Evolutionary conservation across 148 eudicot genomes (phyloP), one percentile per base, ranked within the genome.

Genomic region (Vaccinium myrtillus): DNA sequence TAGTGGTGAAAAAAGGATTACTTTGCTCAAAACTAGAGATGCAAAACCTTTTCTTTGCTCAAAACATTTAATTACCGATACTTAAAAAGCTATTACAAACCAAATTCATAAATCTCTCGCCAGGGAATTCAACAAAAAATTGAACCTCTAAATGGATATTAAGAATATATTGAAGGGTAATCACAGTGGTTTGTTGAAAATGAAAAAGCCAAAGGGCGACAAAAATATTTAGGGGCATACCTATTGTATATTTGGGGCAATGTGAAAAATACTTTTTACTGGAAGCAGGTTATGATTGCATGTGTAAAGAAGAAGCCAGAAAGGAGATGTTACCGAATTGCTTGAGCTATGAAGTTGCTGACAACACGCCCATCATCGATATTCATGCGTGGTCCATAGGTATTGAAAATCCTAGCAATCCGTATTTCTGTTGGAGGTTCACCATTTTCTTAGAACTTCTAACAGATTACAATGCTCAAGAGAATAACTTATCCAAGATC

Each of bases 291-390:
- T 69, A 69, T 1, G 43, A 69, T 27, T 53, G 59, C 56, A n/a
- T 32, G 23, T 77, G 16, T 4, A 18, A 49, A 49, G 15, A 49
- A 49, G 32, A 76, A 16, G 4, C 16, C 49, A 48, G 32, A 50
- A n/a, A 4, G 19, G 36, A 77, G 79, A 78, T 67, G 16, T 87
- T 90, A 95, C 98, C 98, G 89, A 76, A 95, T 89, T 83, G 99
- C 99, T 87, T 97, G 99, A 87, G 99, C 99, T 76, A 97, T 91
- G 90, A 97, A 97, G 87, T 97, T 97, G 91, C 99, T 97, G 81
- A 97, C 99, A 87, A 97, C 99, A 8, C 99, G 97, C 0, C 99
- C 99, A 90, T 97, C 99, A 83, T 97, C 99, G 77, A 97, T 94
- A 67, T 95, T 95, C 99, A 97, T 97, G 36, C 99, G 97, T 51